Evolutionary conservation across 768 basidiomycete genomes (phyloP).

Genomic region (Roridomyces roridus): DNA sequence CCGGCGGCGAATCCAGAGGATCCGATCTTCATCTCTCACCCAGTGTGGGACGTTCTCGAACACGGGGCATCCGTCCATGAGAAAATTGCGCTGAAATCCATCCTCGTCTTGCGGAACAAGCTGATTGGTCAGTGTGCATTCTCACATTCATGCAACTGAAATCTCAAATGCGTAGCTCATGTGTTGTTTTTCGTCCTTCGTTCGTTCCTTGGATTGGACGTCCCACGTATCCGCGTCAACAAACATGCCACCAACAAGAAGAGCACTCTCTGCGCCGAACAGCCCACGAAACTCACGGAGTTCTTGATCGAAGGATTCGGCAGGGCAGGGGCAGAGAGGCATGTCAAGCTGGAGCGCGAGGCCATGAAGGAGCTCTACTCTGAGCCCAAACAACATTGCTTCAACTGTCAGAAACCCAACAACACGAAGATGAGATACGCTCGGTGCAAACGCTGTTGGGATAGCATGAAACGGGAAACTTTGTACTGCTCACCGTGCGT

Average conservation of each 20-base stretch:
- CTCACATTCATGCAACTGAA: no score
- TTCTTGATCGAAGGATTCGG: no score
- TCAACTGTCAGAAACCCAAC: no score
- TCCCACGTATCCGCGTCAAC: background rate
- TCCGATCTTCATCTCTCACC: slow-evolving; percentile 19
- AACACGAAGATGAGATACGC: no score
- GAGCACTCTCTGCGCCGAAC: background rate
- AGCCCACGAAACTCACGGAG: no score
- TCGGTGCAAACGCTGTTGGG: slow-evolving; percentile 10
- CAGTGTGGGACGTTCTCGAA: slow-evolving; percentile 13
- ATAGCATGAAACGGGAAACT: no score
- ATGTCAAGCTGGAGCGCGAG: no score
- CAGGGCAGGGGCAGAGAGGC: no score
- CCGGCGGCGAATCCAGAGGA: slow-evolving; percentile 1
- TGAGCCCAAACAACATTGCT: no score
- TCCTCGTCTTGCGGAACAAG: slow-evolving; percentile 21
- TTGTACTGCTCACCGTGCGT: no score
- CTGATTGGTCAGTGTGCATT: slow-evolving; percentile 24
- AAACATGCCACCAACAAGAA: slow-evolving; percentile 11
- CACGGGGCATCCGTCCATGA: slow-evolving; percentile 12
- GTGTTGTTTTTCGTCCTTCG: background rate
- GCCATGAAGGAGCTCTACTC: no score
- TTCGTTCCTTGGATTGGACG: slow-evolving; percentile 2
- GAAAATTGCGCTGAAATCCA: slow-evolving; percentile 10
- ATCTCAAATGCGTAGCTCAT: background rate